Evolutionary conservation across 139 green algal genomes (phyloP).

Genomic region (Chlamydomonas sphaeroides): DNA sequence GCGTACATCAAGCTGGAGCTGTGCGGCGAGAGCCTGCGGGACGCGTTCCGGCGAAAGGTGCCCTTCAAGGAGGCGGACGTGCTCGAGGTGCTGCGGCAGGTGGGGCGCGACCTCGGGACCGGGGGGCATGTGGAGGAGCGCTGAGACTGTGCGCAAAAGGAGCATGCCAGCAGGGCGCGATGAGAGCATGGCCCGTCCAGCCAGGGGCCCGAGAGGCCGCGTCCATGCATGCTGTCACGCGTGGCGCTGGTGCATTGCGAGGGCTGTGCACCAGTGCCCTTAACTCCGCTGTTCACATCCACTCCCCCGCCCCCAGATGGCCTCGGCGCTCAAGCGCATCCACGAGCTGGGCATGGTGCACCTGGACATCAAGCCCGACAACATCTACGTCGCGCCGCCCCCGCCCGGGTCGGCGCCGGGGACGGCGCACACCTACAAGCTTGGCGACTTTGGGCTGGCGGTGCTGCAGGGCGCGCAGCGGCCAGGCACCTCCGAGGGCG

Average conservation of each 20-base stretch:
- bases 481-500: constrained; percentile 71
- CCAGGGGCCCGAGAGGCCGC: too few relatives aligned
- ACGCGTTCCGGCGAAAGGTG: constrained; percentile 8
- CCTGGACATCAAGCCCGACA: constrained; percentile 97
- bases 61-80: constrained; percentile 74
- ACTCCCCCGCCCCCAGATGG: constrained; percentile 65
- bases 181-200: too few relatives aligned
- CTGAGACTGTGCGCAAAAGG: too few relatives aligned
- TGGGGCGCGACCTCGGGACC: constrained; percentile 26
- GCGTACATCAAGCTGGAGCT: constrained; percentile 93
- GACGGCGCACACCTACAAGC: constrained; percentile 62
- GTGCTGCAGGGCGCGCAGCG: constrained; percentile 52
- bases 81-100: constrained; percentile 78
- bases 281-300: too few relatives aligned
- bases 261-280: too few relatives aligned
- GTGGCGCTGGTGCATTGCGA: too few relatives aligned
- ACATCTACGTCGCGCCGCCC: constrained; percentile 75
- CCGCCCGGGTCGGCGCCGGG: not conserved
- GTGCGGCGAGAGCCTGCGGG: constrained; percentile 69
- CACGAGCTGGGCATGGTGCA: constrained; percentile 87
- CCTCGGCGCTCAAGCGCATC: constrained; percentile 80
- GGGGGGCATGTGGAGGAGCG: not conserved
- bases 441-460: constrained; percentile 94
- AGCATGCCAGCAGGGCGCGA: too few relatives aligned
- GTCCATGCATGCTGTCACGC: too few relatives aligned